A percentile compares a stretch with the other conserved stretches of the same genome.
These are phyloP conservation scores for Pseudofabraea citricarpa DNA, from an alignment of 2,329 filamentous ascomycete species.

Conservation along the genomic window DNA sequence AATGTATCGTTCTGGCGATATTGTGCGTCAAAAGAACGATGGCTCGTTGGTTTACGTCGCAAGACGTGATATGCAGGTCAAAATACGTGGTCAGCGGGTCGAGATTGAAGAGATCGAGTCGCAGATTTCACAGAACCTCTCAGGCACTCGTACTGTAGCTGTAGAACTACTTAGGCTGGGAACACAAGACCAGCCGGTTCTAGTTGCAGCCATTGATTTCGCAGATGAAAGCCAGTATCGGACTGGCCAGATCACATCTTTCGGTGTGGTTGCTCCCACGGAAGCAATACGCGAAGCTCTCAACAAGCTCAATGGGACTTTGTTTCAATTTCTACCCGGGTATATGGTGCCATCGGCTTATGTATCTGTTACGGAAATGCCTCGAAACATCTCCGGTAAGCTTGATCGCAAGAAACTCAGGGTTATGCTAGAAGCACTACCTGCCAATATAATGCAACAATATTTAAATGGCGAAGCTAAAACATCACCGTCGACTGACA, in stretches of 20 bases:
- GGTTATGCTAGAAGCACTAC: not conserved
- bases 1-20: slow-evolving; percentile 30
- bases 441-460: not conserved
- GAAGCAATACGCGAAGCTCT: slow-evolving; percentile 2
- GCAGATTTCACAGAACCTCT: slow-evolving; percentile 4
- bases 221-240: not conserved
- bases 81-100: slow-evolving; percentile 57
- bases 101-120: slow-evolving; percentile 56
- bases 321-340: slow-evolving; percentile 19
- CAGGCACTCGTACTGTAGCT: not conserved
- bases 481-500: not conserved
- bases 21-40: slow-evolving; percentile 46
- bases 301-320: not conserved
- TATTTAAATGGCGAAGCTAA: not conserved
- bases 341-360: slow-evolving; percentile 33
- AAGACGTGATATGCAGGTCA: slow-evolving; percentile 59
- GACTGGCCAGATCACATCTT: not conserved
- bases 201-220: slow-evolving; percentile 2
- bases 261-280: not conserved
- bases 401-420: slow-evolving; percentile 23
- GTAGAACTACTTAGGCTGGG: slow-evolving; percentile 1
- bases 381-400: slow-evolving; percentile 24
- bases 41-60: slow-evolving; percentile 57
- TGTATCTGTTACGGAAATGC: slow-evolving; percentile 23
- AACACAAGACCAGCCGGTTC: not conserved